Percentiles rank a stretch among this genome's conserved stretches.
Evolutionary conservation across 768 basidiomycete species (phyloP).

Genomic region (Amanita phalloides): DNA sequence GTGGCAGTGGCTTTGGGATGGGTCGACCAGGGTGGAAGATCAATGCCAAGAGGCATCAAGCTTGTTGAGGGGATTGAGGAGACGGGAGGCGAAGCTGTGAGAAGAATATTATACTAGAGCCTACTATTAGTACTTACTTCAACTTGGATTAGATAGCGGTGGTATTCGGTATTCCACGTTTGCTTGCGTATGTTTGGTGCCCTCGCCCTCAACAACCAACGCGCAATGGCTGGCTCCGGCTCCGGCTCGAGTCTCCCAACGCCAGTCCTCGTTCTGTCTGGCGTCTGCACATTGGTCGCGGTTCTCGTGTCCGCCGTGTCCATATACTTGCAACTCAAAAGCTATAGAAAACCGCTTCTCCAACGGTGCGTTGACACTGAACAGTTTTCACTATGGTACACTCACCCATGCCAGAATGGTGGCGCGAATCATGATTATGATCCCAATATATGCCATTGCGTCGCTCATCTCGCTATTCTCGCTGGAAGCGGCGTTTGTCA

Average conservation of each 20-base stretch:
- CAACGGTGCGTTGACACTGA: slow-evolving; percentile 44
- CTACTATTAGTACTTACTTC: too few species aligned
- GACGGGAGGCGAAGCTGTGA: not conserved
- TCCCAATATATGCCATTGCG: slow-evolving; percentile 84
- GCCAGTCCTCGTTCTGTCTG: slow-evolving; percentile 50
- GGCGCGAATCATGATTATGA: slow-evolving; percentile 94
- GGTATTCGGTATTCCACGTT: too few species aligned
- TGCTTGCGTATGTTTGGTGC: not conserved
- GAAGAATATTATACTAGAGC: too few species aligned
- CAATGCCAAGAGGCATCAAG: not conserved
- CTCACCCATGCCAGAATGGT: slow-evolving; percentile 51
- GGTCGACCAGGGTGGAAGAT: slow-evolving; percentile 24
- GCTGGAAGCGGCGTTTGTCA: slow-evolving; percentile 89
- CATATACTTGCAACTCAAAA: slow-evolving; percentile 74
- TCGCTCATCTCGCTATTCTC: slow-evolving; percentile 92
- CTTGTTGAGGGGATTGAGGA: not conserved
- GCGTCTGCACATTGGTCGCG: slow-evolving; percentile 54
- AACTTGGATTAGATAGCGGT: too few species aligned
- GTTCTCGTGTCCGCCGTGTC: slow-evolving; percentile 65
- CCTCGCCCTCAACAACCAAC: not conserved
- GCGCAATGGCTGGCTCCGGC: slow-evolving; percentile 16
- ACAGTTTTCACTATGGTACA: not conserved
- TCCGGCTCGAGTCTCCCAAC: slow-evolving; percentile 51
- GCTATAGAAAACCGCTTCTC: slow-evolving; percentile 72
- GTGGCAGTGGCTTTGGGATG: slow-evolving; percentile 56